These are phyloP conservation scores for Cyathus striatus DNA, from an alignment of 768 basidiomycete genomes.

Conservation along the genomic window DNA sequence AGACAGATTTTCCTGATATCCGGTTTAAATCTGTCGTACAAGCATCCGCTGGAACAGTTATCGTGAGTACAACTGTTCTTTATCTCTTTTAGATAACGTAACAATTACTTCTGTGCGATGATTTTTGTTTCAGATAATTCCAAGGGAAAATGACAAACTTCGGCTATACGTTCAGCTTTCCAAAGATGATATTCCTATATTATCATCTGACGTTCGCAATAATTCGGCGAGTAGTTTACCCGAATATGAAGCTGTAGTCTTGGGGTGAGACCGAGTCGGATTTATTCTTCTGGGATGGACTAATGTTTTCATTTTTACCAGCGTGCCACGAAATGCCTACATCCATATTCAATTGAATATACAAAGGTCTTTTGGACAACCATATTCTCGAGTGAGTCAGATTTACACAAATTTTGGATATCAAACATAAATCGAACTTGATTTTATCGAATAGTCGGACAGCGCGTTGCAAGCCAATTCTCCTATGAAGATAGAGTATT, in stretches of 20 bases:
- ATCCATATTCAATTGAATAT: not conserved
- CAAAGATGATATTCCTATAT: not conserved
- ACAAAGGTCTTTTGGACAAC: constrained; percentile 5
- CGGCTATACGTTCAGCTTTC: not conserved
- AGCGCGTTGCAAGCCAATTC: constrained; percentile 13
- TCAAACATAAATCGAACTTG: no score
- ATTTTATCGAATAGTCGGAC: no score
- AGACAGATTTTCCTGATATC: not conserved
- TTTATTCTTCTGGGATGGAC: no score
- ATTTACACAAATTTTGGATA: constrained; percentile 7
- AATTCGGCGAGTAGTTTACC: no score
- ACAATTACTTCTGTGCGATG: no score
- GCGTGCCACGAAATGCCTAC: not conserved
- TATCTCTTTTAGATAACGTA: no score
- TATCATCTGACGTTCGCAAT: not conserved
- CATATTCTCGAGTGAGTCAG: not conserved
- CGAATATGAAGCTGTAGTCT: no score
- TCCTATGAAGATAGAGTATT: constrained; percentile 11
- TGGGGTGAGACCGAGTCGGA: no score
- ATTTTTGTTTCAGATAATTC: not conserved
- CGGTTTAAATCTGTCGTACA: not conserved
- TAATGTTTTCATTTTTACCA: no score
- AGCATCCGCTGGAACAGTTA: not conserved
- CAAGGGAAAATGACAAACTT: not conserved
- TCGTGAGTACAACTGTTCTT: no score